phyloP scores from a whole-genome alignment of 2,329 filamentous ascomycete genomes.

The Alternaria incomplexa region DNA sequence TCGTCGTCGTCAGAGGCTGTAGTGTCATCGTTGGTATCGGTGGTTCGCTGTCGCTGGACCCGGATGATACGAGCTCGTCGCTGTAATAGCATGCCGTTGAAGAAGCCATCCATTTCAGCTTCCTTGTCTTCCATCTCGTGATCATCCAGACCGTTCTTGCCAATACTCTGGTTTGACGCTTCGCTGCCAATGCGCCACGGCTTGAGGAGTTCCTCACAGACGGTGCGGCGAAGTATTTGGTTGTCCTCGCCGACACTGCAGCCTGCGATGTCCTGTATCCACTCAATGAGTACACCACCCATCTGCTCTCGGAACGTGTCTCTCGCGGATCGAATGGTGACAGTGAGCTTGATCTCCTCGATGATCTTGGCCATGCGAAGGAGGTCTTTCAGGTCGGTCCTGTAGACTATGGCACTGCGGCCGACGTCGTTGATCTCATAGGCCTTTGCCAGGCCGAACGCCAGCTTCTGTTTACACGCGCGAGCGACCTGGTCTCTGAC shows the following conservation, averaged over 20 bases:
- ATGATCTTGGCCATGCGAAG: constrained; percentile 82
- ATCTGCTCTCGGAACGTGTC: constrained; percentile 98
- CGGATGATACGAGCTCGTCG: constrained; percentile 35
- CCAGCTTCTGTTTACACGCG: constrained; percentile 76
- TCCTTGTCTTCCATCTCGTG: constrained; percentile 69
- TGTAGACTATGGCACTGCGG: constrained; percentile 81
- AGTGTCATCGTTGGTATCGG: constrained; percentile 54
- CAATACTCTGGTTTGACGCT: constrained; percentile 78
- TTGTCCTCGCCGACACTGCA: constrained; percentile 83
- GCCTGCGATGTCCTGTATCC: constrained; percentile 90
- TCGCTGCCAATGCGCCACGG: constrained; percentile 87
- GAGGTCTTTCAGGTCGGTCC: constrained; percentile 72
- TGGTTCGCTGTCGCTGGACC: constrained; percentile 28
- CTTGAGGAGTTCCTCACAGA: constrained; percentile 91
- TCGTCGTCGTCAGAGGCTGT: constrained; percentile 53
- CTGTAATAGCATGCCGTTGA: constrained; percentile 34
- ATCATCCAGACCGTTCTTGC: constrained; percentile 80
- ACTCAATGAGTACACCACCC: constrained; percentile 97
- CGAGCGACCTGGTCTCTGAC: constrained; percentile 88
- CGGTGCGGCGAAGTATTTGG: constrained; percentile 76
- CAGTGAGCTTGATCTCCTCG: constrained; percentile 94
- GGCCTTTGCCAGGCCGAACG: constrained; percentile 75
- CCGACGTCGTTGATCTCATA: constrained; percentile 90
- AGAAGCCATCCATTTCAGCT: constrained; percentile 44
- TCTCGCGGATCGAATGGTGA: constrained; percentile 89